phyloP scores from a whole-genome alignment of 75 land plant genomes.

The Selaginella moellendorffii region DNA sequence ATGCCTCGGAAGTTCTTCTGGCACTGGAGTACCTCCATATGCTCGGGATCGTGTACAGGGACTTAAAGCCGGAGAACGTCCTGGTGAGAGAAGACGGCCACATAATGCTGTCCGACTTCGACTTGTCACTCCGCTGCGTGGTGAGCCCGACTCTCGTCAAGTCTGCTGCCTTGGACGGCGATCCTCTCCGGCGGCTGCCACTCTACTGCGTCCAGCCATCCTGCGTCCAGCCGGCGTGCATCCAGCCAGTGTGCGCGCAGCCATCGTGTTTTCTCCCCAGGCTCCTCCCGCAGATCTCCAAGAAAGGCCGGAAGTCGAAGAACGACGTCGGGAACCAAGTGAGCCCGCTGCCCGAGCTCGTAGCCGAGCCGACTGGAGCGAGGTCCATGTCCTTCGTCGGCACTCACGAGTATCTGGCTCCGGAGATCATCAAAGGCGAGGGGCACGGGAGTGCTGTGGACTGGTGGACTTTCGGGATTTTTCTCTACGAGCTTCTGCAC shows the following conservation, averaged over 20 bases:
- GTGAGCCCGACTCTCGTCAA: conserved; percentile 50
- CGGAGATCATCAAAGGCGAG: conserved; percentile 70
- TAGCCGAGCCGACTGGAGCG: conserved; percentile 78
- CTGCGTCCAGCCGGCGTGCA: conserved; percentile 33
- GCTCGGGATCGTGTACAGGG: conserved; percentile 79
- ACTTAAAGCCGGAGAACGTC: conserved; percentile 79
- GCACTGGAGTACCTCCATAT: conserved; percentile 71
- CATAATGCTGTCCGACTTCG: conserved; percentile 78
- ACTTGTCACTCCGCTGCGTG: conserved; percentile 50
- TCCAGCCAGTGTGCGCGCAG: too few species aligned
- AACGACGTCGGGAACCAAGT: conserved; percentile 25
- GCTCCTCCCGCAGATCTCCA: conserved; percentile 27
- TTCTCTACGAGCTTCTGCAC: conserved; percentile 47
- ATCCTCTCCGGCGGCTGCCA: conserved; percentile 9
- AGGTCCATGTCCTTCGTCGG: conserved; percentile 86
- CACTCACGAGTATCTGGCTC: conserved; percentile 81
- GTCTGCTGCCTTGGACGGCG: conserved; percentile 30
- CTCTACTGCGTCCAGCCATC: conserved; percentile 36
- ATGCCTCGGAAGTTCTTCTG: conserved; percentile 56
- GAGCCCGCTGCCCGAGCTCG: conserved; percentile 54
- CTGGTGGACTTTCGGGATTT: conserved; percentile 68
- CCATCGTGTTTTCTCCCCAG: conserved; percentile 44
- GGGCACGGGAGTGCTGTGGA: conserved; percentile 76
- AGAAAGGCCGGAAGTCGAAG: conserved; percentile 51
- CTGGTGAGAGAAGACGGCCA: conserved; percentile 85